Base-by-base conservation (phyloP, 352 stramenopile genomes). In the Pythium graminicola region DNA sequence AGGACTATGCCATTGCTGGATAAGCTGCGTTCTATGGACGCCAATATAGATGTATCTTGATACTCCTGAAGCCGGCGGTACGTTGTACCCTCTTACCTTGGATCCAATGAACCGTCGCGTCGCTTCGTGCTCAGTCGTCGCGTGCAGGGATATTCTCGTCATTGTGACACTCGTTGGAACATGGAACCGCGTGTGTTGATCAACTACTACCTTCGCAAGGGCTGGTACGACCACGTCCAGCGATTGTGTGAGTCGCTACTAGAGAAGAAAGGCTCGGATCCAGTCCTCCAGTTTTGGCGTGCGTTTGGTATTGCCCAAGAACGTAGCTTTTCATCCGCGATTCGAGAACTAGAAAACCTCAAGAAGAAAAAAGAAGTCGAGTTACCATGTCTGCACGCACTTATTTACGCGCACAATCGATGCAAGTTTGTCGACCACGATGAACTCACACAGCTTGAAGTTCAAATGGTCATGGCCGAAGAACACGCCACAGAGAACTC, bases 151-250 rank as follows among this genome's bases (percentile, higher is more conserved):
- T n/a, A n/a, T n/a, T n/a, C n/a, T n/a, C n/a, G n/a, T n/a, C n/a
- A n/a, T n/a, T n/a, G n/a, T n/a, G n/a, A n/a, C n/a, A n/a, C n/a
- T n/a, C n/a, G n/a, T n/a, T n/a, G n/a, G n/a, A n/a, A n/a, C n/a
- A 72, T 85, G 65, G 81, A 91, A 28, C 65, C 73, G 20, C 73
- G 72, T 38, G 81, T 80, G 46, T 62, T 92, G 24, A 89, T 89
- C 69, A 88, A 92, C 60, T 93, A 90, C 60, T 96, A 95, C 64
- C 53, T 91, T 32, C 79, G 85, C 56, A 88, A 93, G 58, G 79
- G 85, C 44, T 93, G 85, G 78, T 93, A 85, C 54, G 68, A 88
- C 52, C 84, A 95, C 56, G 75, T 92, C 6, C 80, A 94, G 63
- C 72, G 76, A 6, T 64, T 93, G 3, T 95, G 85, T 51, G 80